Percentiles rank a stretch among this genome's conserved stretches.
Evolutionary conservation across 768 basidiomycete genomes (phyloP).

Genomic region (Amanita phalloides): DNA sequence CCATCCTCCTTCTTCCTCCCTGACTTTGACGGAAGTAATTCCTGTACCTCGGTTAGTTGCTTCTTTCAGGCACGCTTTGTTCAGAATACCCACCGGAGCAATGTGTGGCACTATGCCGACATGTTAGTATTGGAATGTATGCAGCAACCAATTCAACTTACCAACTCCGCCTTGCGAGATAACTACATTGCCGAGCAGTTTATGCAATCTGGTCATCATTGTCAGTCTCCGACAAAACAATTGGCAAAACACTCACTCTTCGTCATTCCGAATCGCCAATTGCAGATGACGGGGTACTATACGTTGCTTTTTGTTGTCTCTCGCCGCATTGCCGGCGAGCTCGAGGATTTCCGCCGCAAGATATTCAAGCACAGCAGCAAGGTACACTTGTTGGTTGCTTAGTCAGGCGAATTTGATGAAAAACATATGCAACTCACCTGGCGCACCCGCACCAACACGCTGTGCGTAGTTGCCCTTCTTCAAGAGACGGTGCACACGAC

Average conservation of each 20-base stretch:
- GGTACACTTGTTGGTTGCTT: conserved; percentile 47
- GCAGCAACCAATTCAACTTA: background rate
- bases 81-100: conserved; percentile 24
- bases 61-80: background rate
- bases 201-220: conserved; percentile 39
- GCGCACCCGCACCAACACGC: conserved; percentile 84
- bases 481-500: conserved; percentile 85
- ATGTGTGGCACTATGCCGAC: conserved; percentile 41
- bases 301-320: conserved; percentile 86
- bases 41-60: conserved; percentile 7
- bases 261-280: conserved; percentile 86
- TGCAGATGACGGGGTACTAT: conserved; percentile 91
- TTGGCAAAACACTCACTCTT: conserved; percentile 39
- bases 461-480: conserved; percentile 85
- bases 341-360: conserved; percentile 91
- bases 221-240: background rate
- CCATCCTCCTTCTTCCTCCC: conserved; percentile 34
- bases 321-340: conserved; percentile 79
- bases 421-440: conserved; percentile 33
- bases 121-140: background rate
- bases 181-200: conserved; percentile 70
- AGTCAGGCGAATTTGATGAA: conserved; percentile 1
- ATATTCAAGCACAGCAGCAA: conserved; percentile 86
- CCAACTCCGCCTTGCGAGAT: conserved; percentile 80
- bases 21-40: conserved; percentile 35